phyloP scores from a whole-genome alignment of 2,329 filamentous ascomycete genomes.

The Apiospora phragmitis region DNA sequence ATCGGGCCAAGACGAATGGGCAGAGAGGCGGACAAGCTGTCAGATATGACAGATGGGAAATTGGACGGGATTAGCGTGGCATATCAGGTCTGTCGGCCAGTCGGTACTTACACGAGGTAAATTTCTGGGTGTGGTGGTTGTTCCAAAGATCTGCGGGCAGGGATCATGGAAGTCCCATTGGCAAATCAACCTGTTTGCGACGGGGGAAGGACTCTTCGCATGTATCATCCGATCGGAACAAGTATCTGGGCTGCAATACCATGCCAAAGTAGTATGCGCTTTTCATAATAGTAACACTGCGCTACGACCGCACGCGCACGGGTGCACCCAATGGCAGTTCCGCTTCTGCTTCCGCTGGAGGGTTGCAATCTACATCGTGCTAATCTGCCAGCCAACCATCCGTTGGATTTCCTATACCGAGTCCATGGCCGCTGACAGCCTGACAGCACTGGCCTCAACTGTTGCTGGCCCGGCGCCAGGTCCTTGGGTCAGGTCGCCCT shows the following conservation, averaged over 20 bases:
- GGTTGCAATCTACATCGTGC: conserved; percentile 2
- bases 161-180: conserved; percentile 1
- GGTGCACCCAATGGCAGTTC: neutral
- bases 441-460: neutral
- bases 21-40: conserved; percentile 4
- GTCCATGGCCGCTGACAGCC: neutral
- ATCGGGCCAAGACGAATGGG: neutral
- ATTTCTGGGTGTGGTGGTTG: neutral
- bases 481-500: neutral
- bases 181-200: neutral
- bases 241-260: neutral
- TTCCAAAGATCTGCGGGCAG: conserved; percentile 5
- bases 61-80: neutral
- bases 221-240: neutral
- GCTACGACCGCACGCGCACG: conserved; percentile 2
- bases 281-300: neutral
- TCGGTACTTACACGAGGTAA: neutral
- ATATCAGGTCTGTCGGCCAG: conserved; percentile 1
- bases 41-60: conserved; percentile 8
- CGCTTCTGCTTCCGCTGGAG: too few species aligned
- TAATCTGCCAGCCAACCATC: neutral
- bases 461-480: neutral
- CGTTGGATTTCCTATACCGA: neutral
- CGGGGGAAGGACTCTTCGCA: neutral
- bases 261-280: neutral